phyloP scores from a whole-genome alignment of 495 filamentous ascomycete species.

The Articulospora tetracladia region DNA sequence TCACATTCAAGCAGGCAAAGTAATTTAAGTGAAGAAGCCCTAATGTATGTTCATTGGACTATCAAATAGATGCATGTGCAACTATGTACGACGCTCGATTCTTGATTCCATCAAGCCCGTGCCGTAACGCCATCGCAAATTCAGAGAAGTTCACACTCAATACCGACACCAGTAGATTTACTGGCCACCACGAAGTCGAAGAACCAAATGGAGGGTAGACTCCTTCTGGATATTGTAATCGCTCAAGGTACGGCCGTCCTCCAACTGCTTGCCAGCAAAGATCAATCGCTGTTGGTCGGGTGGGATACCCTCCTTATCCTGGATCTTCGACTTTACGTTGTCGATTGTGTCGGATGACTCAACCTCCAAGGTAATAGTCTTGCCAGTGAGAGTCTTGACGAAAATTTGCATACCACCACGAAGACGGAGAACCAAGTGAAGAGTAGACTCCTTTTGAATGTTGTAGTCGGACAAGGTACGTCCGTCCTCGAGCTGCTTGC shows the following conservation, averaged over 20 bases:
- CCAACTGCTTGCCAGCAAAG: slow-evolving; percentile 88
- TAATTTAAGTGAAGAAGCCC: background rate
- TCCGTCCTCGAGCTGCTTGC: slow-evolving; percentile 73
- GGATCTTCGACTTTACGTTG: slow-evolving; percentile 90
- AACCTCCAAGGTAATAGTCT: slow-evolving; percentile 89
- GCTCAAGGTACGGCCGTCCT: slow-evolving; percentile 77
- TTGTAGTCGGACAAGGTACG: slow-evolving; percentile 98
- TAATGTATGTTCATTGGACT: slow-evolving; percentile 19
- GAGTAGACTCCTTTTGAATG: slow-evolving; percentile 98
- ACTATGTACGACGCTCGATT: slow-evolving; percentile 10
- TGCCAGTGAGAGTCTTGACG: slow-evolving; percentile 89
- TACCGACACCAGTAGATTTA: slow-evolving; percentile 35
- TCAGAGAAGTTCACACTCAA: slow-evolving; percentile 27
- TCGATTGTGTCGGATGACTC: slow-evolving; percentile 89
- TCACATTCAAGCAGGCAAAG: background rate
- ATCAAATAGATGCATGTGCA: background rate
- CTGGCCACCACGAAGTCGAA: slow-evolving; percentile 83
- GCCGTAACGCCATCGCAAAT: slow-evolving; percentile 23
- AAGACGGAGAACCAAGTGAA: slow-evolving; percentile 93
- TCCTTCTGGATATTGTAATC: slow-evolving; percentile 97
- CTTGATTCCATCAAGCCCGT: background rate
- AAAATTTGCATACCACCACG: slow-evolving; percentile 98
- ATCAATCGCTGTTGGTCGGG: slow-evolving; percentile 88
- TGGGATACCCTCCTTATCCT: slow-evolving; percentile 89
- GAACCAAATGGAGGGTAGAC: slow-evolving; percentile 80